Evolutionary conservation across 768 basidiomycete species (phyloP), one percentile per base, ranked within the genome.

Genomic region (Calocera cornea): DNA sequence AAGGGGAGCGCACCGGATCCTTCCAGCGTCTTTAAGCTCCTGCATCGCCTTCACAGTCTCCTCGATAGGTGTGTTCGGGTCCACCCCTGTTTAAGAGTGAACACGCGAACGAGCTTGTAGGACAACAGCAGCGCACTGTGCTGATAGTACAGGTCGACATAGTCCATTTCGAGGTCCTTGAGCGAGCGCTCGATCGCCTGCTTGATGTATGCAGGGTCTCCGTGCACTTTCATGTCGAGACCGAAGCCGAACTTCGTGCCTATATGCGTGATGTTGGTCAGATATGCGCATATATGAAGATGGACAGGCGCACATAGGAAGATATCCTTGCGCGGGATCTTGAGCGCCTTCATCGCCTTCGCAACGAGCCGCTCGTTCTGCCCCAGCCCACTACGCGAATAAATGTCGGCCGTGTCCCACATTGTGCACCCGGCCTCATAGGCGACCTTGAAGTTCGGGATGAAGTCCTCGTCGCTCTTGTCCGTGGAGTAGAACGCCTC

Each of bases 1-100:
- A 10, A 50, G 22, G 10, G 27, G 54, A 10, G 19, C 54, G 27
- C 5, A 60, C 54, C 31, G 11, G 54, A 60, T 60, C 54, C 31
- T 60, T 2, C 54, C 54, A 14, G 54, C 54, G 64, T 68, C 50
- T n/a, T 71, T 68, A 16, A 71, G 68, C 41, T 71, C 68, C 36
- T 64, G 67, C 67, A 73, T 68, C 19, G 71, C 73, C 12, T 47
- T 27, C 31, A 72, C 67, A 0, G 69, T 70, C 22, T 68, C 41
- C 64, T 74, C 73, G 60, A 74, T 73, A 2, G 73, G 73, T 1
- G 67, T 69, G 3, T 68, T 71, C n/a, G 27, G 31, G 68, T 73
- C 73, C 64, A n/a, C n/a, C n/a, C n/a, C n/a, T n/a, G n/a, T n/a
- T n/a, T n/a, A n/a, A n/a, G n/a, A n/a, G n/a, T n/a, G n/a, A n/a